Base-by-base conservation (phyloP, 306 rosid genomes). In the Pterocarpus macrocarpus region DNA sequence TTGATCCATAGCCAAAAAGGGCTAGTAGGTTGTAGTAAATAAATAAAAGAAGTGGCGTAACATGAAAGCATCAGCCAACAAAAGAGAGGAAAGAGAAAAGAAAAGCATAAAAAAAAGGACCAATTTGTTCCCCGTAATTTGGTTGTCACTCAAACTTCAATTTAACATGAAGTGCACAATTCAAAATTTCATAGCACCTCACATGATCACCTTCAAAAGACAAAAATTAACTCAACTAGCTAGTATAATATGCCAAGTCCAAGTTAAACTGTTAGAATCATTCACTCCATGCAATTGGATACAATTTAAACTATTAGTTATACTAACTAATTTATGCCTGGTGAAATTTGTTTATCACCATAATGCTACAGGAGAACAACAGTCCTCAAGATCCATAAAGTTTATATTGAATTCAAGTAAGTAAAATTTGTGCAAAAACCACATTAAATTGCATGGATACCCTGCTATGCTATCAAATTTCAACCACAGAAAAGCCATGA, bases 21-120 rank as follows among this genome's bases (percentile, higher is more conserved):
- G 15, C 7, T n/a, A 5, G n/a, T 71, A 1, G 28, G 28, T 22
- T 0, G 28, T 22, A 22, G 28, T 5, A 64, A 64, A 73, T 72
- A 39, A 73, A 62, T 41, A 16, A 55, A 50, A 55, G 43, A 34
- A 73, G 14, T 2, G 38, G 16, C 15, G 9, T 38, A 65, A 56
- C 41, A 71, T 64, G 65, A 72, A 80, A 73, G 59, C 62, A 65
- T 53, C 61, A 73, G 2, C 22, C 55, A 64, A 32, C 50, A 13
- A 15, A 49, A 13, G 8, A 71, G 63, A 69, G 11, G 30, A 52
- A 6, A 41, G 49, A 57, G 16, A 65, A 73, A 56, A 36, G 34
- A 38, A 47, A 81, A 65, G 47, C 22, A 22, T 1, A 22, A 66
- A 8, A 49, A 66, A 57, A 10, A 38, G 13, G 16, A 58, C 36